phyloP scores from a whole-genome alignment of 306 rosid genomes.

The Lathyrus aphaca region DNA sequence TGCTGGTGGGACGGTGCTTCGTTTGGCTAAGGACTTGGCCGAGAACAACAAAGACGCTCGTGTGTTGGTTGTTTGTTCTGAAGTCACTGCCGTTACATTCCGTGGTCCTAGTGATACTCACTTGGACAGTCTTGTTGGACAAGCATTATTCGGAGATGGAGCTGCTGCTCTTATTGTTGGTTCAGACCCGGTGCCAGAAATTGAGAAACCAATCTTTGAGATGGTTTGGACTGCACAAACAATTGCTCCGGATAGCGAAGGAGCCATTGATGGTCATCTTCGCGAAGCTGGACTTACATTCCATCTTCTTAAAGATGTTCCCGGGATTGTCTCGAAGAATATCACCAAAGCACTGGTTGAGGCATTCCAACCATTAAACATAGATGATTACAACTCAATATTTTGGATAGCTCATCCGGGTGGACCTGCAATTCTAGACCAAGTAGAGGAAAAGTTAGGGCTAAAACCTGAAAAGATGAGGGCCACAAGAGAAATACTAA shows the following conservation, averaged over 20 bases:
- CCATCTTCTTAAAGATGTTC: conserved; percentile 48
- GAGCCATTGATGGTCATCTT: conserved; percentile 51
- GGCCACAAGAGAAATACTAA: conserved; percentile 52
- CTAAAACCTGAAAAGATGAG: conserved; percentile 43
- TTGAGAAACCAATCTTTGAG: conserved; percentile 67
- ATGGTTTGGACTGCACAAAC: conserved; percentile 70
- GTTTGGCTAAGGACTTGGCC: conserved; percentile 46
- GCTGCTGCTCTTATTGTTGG: conserved; percentile 62
- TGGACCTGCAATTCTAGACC: conserved; percentile 45
- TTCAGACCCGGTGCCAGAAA: conserved; percentile 57
- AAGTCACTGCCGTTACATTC: conserved; percentile 42
- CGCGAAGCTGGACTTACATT: conserved; percentile 45
- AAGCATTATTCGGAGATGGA: conserved; percentile 50
- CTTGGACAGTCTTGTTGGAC: conserved; percentile 43
- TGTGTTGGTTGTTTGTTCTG: conserved; percentile 46
- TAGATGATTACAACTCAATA: conserved; percentile 44
- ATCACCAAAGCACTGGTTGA: conserved; percentile 36
- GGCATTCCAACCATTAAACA: conserved; percentile 39
- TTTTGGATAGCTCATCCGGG: conserved; percentile 50
- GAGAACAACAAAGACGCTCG: conserved; percentile 50
- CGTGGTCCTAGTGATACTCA: conserved; percentile 48
- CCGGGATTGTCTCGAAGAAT: conserved; percentile 47
- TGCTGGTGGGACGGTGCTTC: conserved; percentile 47
- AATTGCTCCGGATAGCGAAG: conserved; percentile 70
- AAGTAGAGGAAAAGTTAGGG: conserved; percentile 34